phyloP scores from a whole-genome alignment of 2,329 filamentous ascomycete genomes.

The Aspergillus clavatus region DNA sequence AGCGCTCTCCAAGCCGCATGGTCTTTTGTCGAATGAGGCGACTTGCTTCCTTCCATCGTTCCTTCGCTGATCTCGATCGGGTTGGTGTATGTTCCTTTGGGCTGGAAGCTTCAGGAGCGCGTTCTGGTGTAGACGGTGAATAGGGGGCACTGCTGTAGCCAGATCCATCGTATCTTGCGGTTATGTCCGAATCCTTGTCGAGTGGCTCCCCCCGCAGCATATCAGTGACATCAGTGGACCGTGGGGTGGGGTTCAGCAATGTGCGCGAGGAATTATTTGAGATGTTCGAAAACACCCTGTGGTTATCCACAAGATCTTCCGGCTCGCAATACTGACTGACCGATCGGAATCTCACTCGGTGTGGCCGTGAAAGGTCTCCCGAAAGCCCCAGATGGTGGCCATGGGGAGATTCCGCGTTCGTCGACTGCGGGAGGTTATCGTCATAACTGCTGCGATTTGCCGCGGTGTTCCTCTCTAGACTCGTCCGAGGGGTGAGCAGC shows the following conservation, averaged over 20 bases:
- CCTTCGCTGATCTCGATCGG: conserved; percentile 16
- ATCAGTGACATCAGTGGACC: conserved; percentile 1
- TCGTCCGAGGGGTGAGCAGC: background rate
- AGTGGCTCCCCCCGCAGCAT: background rate
- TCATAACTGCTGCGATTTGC: background rate
- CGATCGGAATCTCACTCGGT: conserved; percentile 20
- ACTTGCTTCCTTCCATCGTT: conserved; percentile 27
- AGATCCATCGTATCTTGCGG: background rate
- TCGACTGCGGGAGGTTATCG: background rate
- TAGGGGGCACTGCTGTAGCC: background rate
- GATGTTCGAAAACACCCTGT: background rate
- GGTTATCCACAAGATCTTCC: background rate
- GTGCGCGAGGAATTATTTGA: background rate
- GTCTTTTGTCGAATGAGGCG: conserved; percentile 29
- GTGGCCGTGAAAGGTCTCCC: conserved; percentile 4
- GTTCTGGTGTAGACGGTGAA: background rate
- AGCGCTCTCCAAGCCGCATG: conserved; percentile 21
- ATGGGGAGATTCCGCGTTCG: background rate
- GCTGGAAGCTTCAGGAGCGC: background rate
- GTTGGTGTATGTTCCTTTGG: conserved; percentile 4
- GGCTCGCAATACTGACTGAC: conserved; percentile 11
- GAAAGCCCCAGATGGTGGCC: background rate
- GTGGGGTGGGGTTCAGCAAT: background rate
- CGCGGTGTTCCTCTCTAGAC: background rate
- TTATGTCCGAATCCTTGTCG: background rate